These are phyloP conservation scores for Diaporthe sp. DNA, from an alignment of 2,329 filamentous ascomycete species.

Conservation along the genomic window DNA sequence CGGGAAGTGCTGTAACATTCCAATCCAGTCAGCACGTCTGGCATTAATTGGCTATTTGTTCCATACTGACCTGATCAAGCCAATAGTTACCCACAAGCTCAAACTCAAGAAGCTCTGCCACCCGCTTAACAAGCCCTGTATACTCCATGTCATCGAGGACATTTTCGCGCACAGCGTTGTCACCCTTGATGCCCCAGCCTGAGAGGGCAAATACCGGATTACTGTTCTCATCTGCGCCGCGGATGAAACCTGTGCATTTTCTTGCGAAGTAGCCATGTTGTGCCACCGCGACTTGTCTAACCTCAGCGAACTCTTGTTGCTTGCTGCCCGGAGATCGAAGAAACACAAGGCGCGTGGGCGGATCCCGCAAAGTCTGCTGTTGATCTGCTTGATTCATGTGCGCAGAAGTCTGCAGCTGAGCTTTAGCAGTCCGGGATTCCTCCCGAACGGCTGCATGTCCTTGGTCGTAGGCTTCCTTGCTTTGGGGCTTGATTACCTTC, in stretches of 20 bases:
- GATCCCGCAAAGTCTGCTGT: neutral
- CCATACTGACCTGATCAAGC: neutral
- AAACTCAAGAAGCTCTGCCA: neutral
- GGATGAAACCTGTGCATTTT: neutral
- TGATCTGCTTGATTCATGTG: rapidly evolving
- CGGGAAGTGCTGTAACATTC: neutral
- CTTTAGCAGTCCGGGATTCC: neutral
- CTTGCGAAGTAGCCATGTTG: neutral
- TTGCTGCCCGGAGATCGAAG: neutral
- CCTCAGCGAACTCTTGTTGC: neutral
- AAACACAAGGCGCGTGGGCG: neutral
- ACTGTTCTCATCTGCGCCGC: neutral
- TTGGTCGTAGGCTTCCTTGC: neutral
- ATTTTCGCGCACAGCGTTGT: neutral
- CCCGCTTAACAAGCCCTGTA: neutral
- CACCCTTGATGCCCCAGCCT: neutral
- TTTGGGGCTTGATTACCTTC: neutral
- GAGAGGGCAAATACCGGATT: neutral
- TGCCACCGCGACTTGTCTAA: neutral
- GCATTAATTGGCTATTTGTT: rapidly evolving
- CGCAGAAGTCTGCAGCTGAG: neutral
- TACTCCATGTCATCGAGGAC: neutral
- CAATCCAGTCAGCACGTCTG: neutral
- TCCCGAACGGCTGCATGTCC: neutral
- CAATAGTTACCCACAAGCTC: neutral